phyloP scores from a whole-genome alignment of 106 monocot genomes.

The Xerophyta viscosa region DNA sequence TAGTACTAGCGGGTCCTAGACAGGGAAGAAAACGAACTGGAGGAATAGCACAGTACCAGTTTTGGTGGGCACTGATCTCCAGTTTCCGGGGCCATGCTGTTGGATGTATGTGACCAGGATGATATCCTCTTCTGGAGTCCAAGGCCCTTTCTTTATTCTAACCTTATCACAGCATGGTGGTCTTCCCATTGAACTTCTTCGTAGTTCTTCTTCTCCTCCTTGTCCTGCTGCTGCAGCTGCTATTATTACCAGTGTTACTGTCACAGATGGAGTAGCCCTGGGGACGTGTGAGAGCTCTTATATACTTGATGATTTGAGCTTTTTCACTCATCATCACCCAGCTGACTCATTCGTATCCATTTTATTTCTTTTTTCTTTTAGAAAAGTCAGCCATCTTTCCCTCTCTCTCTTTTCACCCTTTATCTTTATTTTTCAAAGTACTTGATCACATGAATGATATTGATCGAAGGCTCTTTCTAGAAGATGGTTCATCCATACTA shows the following conservation, averaged over 20 bases:
- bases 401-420: background rate
- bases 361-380: constrained; percentile 4
- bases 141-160: constrained; percentile 18
- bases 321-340: constrained; percentile 7
- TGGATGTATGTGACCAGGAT: constrained; percentile 14
- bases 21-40: too few species aligned
- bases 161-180: constrained; percentile 21
- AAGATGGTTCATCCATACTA: too few species aligned
- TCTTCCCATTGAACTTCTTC: constrained; percentile 8
- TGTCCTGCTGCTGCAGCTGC: too few species aligned
- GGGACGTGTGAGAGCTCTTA: constrained; percentile 3
- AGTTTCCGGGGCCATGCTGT: constrained; percentile 16
- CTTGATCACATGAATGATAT: background rate
- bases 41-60: constrained; percentile 11
- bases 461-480: background rate
- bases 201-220: background rate
- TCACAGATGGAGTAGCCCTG: too few species aligned
- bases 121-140: constrained; percentile 18
- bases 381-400: background rate
- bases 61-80: constrained; percentile 13
- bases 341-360: background rate
- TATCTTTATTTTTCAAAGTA: background rate
- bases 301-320: background rate
- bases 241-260: too few species aligned
- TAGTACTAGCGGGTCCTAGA: too few species aligned